phyloP scores from a whole-genome alignment of 2,329 filamentous ascomycete genomes.

The Beauveria bassiana region DNA sequence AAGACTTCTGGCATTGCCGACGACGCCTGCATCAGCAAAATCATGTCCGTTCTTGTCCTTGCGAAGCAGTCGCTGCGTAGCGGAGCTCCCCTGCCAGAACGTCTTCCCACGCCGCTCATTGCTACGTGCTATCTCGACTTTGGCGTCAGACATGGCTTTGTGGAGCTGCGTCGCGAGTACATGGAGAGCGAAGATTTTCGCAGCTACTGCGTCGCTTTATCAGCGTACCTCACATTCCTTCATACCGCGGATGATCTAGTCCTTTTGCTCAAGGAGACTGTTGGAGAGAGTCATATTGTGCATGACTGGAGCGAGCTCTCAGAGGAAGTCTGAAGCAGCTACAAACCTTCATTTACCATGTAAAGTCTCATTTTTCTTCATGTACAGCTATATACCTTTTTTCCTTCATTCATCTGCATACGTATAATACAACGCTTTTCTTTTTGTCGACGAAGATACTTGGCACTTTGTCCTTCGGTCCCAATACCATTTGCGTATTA shows the following conservation, averaged over 20 bases:
- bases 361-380: too few relatives aligned
- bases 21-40: slow-evolving; percentile 36
- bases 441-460: neutral
- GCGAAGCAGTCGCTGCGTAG: slow-evolving; percentile 40
- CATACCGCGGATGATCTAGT: slow-evolving; percentile 36
- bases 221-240: slow-evolving; percentile 36
- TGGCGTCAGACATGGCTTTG: slow-evolving; percentile 13
- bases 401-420: too few relatives aligned
- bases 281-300: slow-evolving; percentile 32
- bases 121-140: slow-evolving; percentile 26
- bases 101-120: slow-evolving; percentile 39
- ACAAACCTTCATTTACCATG: too few relatives aligned
- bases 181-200: slow-evolving; percentile 35
- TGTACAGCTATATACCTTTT: too few relatives aligned
- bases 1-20: slow-evolving; percentile 32
- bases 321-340: neutral
- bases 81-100: slow-evolving; percentile 38
- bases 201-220: slow-evolving; percentile 38
- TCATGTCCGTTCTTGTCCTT: slow-evolving; percentile 42
- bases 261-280: slow-evolving; percentile 31
- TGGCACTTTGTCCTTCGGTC: too few relatives aligned
- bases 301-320: slow-evolving; percentile 9
- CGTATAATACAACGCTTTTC: neutral
- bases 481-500: too few relatives aligned
- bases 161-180: slow-evolving; percentile 24